Conservation (phyloP, 169 alveolate genomes). For the Plasmodium reichenowi region DNA sequence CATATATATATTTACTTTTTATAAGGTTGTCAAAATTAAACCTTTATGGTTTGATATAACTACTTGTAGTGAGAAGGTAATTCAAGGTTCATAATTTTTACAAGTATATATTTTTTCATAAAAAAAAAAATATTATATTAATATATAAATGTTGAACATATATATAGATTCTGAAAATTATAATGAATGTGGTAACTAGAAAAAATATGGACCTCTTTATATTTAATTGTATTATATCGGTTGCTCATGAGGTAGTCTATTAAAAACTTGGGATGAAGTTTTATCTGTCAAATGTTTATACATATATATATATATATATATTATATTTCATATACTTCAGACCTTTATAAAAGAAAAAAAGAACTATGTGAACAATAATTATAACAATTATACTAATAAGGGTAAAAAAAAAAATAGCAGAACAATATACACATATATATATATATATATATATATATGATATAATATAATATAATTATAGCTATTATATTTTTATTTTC, state of each 20-base stretch:
- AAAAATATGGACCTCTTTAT: constrained; percentile 58
- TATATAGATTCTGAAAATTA: constrained; percentile 58
- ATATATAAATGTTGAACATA: constrained; percentile 2
- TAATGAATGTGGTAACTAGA: constrained; percentile 60
- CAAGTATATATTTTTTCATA: too few species aligned
- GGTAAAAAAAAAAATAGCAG: background rate
- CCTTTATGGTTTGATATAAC: constrained; percentile 73
- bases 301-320: background rate
- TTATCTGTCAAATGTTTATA: background rate
- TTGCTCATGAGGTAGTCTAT: constrained; percentile 54
- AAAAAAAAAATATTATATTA: background rate
- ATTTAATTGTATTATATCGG: constrained; percentile 62
- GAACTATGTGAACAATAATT: background rate
- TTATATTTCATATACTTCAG: constrained; percentile 7
- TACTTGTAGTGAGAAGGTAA: constrained; percentile 44
- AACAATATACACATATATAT: background rate
- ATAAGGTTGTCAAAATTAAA: constrained; percentile 61
- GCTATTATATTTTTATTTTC: constrained; percentile 1
- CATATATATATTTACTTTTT: background rate
- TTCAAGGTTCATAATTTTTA: background rate
- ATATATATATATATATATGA: too few species aligned
- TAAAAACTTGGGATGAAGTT: background rate
- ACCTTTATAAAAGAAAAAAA: constrained; percentile 30
- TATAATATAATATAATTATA: too few species aligned
- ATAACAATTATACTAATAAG: constrained; percentile 29